Conservation (phyloP, 2,329 filamentous ascomycete genomes). For the Aspergillus awamori region DNA sequence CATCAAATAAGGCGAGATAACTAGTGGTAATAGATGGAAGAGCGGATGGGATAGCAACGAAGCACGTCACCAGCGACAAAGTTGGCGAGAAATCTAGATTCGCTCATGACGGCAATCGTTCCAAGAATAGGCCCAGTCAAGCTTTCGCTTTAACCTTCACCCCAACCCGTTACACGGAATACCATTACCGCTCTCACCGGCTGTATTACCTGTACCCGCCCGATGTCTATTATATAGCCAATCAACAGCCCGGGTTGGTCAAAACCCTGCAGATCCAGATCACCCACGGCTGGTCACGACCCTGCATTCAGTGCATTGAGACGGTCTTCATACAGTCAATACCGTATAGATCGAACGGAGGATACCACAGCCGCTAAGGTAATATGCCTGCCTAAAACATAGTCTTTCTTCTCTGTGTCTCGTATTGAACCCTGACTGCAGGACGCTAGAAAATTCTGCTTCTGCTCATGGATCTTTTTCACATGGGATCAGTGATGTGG, state of each 20-base stretch:
- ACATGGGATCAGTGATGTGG: too few relatives aligned
- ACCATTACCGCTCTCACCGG: not conserved
- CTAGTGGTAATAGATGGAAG: not conserved
- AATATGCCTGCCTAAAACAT: not conserved
- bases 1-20: too few relatives aligned
- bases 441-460: not conserved
- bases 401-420: not conserved
- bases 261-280: not conserved
- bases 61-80: too few relatives aligned
- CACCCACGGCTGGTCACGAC: not conserved
- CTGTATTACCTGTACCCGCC: not conserved
- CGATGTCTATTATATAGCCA: not conserved
- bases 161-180: too few relatives aligned
- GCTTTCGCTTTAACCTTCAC: not conserved
- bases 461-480: too few relatives aligned
- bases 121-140: not conserved
- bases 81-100: too few relatives aligned
- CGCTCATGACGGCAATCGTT: not conserved
- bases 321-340: not conserved
- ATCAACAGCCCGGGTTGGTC: not conserved
- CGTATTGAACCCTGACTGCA: too few relatives aligned
- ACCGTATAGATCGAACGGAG: not conserved
- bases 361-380: not conserved
- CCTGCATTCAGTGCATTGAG: not conserved
- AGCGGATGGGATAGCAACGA: not conserved